These are phyloP conservation scores for Phaeosphaeriaceae sp. DNA, from an alignment of 2,329 filamentous ascomycete species.

Conservation along the genomic window DNA sequence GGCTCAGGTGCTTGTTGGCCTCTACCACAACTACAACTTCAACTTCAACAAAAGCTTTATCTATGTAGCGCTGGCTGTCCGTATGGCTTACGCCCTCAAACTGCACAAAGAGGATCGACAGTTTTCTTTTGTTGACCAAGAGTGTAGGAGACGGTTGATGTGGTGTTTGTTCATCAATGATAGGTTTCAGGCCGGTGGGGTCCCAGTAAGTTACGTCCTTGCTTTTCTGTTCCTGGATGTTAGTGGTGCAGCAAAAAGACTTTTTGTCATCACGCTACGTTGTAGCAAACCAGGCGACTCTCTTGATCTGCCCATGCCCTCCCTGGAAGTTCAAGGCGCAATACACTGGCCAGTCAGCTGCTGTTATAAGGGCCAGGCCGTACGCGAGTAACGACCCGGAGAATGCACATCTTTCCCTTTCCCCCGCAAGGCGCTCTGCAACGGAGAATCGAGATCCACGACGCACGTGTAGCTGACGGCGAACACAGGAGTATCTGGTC, in stretches of 20 bases:
- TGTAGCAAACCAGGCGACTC: not conserved
- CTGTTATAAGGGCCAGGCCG: no score
- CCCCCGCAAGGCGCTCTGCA: no score
- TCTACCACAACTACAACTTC: slow-evolving; percentile 4
- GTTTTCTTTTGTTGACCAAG: slow-evolving; percentile 7
- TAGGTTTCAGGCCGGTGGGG: slow-evolving; percentile 8
- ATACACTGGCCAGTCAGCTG: no score
- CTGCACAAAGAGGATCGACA: slow-evolving; percentile 10
- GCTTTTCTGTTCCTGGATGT: not conserved
- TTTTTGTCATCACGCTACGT: not conserved
- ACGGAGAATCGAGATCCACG: no score
- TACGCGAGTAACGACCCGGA: no score
- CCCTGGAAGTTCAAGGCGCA: no score
- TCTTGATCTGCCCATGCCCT: no score
- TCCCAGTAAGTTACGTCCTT: not conserved
- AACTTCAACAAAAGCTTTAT: slow-evolving; percentile 6
- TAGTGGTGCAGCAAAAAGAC: not conserved
- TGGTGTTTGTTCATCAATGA: slow-evolving; percentile 12
- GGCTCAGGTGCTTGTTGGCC: slow-evolving; percentile 6
- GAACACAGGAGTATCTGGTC: slow-evolving; percentile 8
- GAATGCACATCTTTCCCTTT: no score
- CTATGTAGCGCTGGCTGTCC: slow-evolving; percentile 3
- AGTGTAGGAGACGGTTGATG: slow-evolving; percentile 11
- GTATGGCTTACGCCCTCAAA: slow-evolving; percentile 9
- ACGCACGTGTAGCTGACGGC: no score